Base-by-base conservation (phyloP, 1,284 basidiomycete genomes). In the Schizophyllum commune region DNA sequence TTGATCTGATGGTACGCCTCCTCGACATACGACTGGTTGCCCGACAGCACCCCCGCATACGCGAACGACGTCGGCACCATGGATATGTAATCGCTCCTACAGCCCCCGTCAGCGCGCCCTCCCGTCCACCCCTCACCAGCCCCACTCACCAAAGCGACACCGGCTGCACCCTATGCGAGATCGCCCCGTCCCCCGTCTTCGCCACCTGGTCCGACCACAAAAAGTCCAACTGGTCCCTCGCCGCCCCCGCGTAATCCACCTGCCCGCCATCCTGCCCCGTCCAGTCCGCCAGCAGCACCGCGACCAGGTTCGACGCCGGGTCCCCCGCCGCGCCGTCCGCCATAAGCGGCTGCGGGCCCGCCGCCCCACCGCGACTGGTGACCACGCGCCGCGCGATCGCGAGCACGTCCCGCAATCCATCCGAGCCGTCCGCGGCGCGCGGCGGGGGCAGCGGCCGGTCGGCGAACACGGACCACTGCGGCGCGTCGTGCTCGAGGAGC, bases 1-100 rank as follows among this genome's bases (percentile, higher is more conserved):
- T 79, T 78, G 65, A 91, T 85, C 71, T 98, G 96, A 39, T 82
- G 83, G 74, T 92, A 91, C 0, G 92, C 88, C 59, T 84, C 80
- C 34, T 76, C 71, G 7, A 96, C 69, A 22, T 95, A 76, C 1
- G 85, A 83, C 52, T 81, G 71, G 72, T 96, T 94, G 32, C 75
- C 70, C 0, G 84, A 85, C 32, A 85, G 67, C 33, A 86, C 85
- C 32, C 91, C 96, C 70, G 93, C 95, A 73, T 91, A 94, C 0
- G 95, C 93, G 8, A 98, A 52, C 51, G 51, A 27, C 27, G 27
- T 27, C 27, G 27, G 27, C 20, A 52, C 89, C 93, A 96, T 94
- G 73, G 91, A 94, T 7, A 91, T 79, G 61, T 79, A 92, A 71
- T 92, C 90, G 55, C 83, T 83, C 89, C 27, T 27, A 5, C 27